Evolutionary conservation across 2,329 filamentous ascomycete species (phyloP).

Genomic region (Fusarium nodosum): DNA sequence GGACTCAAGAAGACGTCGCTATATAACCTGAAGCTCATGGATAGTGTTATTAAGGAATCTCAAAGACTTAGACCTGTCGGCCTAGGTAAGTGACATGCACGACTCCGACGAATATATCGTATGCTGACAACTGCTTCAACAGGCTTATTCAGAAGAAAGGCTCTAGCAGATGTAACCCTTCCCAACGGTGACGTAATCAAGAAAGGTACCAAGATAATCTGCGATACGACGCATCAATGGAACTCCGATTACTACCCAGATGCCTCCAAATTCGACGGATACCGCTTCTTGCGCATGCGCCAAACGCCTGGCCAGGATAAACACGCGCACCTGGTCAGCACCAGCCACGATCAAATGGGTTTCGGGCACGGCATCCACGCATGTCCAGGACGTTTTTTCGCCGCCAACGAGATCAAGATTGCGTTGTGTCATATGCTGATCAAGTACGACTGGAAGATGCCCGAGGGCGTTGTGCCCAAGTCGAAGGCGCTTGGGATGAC

Average conservation of each 20-base stretch:
- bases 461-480: conserved; percentile 2
- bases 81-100: conserved; percentile 38
- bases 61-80: conserved; percentile 61
- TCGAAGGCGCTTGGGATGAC: not conserved
- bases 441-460: conserved; percentile 60
- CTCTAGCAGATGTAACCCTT: conserved; percentile 3
- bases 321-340: conserved; percentile 62
- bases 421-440: conserved; percentile 62
- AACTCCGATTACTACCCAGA: not conserved
- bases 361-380: conserved; percentile 70
- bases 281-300: conserved; percentile 60
- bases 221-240: not conserved
- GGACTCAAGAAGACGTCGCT: conserved; percentile 62
- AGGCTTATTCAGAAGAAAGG: not conserved
- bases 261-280: conserved; percentile 58
- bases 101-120: accelerated
- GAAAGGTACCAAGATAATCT: conserved; percentile 21
- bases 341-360: conserved; percentile 60
- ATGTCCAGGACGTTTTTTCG: conserved; percentile 68
- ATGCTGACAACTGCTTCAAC: not conserved
- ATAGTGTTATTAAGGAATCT: conserved; percentile 65
- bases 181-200: conserved; percentile 23
- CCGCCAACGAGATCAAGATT: conserved; percentile 66
- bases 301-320: conserved; percentile 52
- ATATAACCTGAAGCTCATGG: conserved; percentile 60